A percentile compares a stretch with the other conserved stretches of the same genome.
phyloP scores from a whole-genome alignment of 164 flowering plant genomes.

The Stephania japonica region DNA sequence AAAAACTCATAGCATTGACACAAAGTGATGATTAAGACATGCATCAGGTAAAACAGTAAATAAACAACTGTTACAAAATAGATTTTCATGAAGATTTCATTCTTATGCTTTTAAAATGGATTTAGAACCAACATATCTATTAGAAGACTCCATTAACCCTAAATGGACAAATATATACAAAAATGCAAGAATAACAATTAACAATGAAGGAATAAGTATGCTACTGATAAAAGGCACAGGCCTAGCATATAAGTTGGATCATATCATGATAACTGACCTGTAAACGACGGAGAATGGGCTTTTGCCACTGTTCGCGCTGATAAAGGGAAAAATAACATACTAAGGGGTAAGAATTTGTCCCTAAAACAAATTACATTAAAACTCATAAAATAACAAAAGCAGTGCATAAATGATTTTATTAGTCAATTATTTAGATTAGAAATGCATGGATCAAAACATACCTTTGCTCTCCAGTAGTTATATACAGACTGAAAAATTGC shows the following conservation, averaged over 20 bases:
- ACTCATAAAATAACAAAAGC: not conserved
- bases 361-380: not conserved
- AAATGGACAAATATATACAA: not conserved
- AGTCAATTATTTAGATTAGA: not conserved
- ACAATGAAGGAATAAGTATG: not conserved
- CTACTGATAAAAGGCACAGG: not conserved
- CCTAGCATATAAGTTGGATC: not conserved
- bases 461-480: constrained; percentile 90
- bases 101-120: not conserved
- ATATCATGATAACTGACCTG: constrained; percentile 50
- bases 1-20: not conserved
- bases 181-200: not conserved
- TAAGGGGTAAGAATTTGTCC: constrained; percentile 1
- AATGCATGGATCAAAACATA: constrained; percentile 17
- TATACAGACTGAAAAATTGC: constrained; percentile 65
- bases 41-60: not conserved
- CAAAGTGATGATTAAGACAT: not conserved
- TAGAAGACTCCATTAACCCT: not conserved
- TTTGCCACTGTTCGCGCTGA: constrained; percentile 96
- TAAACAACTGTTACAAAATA: not conserved
- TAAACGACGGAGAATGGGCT: constrained; percentile 85
- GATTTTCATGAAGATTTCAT: not conserved
- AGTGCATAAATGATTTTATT: not conserved
- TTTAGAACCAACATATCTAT: not conserved
- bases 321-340: constrained; percentile 3